phyloP scores from a whole-genome alignment of 2,329 filamentous ascomycete species.

The Trichophyton rubrum region DNA sequence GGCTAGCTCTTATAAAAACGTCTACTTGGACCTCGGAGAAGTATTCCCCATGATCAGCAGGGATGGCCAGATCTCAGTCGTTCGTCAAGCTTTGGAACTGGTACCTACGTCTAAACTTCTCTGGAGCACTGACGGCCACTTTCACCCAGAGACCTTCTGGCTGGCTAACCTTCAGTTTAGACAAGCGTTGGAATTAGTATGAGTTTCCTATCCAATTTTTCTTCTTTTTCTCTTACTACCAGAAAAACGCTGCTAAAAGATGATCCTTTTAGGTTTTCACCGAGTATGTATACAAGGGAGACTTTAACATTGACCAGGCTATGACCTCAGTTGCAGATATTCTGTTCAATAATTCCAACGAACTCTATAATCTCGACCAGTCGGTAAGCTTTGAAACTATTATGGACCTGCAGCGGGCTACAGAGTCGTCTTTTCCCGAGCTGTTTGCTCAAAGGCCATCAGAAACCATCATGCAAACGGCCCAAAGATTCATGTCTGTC shows the following conservation, averaged over 20 bases:
- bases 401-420: neutral
- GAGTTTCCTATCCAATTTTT: neutral
- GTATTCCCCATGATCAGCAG: slow-evolving; percentile 68
- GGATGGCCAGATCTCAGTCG: slow-evolving; percentile 58
- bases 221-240: neutral
- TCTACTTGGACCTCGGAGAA: slow-evolving; percentile 71
- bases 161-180: slow-evolving; percentile 61
- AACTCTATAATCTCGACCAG: slow-evolving; percentile 53
- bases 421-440: neutral
- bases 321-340: slow-evolving; percentile 53
- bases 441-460: neutral
- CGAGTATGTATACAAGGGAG: slow-evolving; percentile 53
- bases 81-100: slow-evolving; percentile 63
- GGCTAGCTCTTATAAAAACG: slow-evolving; percentile 63
- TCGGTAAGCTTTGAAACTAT: slow-evolving; percentile 13
- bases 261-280: slow-evolving; percentile 44
- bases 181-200: slow-evolving; percentile 54
- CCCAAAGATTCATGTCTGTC: slow-evolving; percentile 30
- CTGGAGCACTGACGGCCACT: slow-evolving; percentile 71
- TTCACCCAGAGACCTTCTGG: slow-evolving; percentile 65
- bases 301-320: slow-evolving; percentile 50
- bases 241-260: neutral
- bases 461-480: slow-evolving; percentile 26
- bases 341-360: slow-evolving; percentile 64
- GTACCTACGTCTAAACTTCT: slow-evolving; percentile 63